Base-by-base conservation (phyloP, 148 eudicot genomes). In the Rhododendron molle region DNA sequence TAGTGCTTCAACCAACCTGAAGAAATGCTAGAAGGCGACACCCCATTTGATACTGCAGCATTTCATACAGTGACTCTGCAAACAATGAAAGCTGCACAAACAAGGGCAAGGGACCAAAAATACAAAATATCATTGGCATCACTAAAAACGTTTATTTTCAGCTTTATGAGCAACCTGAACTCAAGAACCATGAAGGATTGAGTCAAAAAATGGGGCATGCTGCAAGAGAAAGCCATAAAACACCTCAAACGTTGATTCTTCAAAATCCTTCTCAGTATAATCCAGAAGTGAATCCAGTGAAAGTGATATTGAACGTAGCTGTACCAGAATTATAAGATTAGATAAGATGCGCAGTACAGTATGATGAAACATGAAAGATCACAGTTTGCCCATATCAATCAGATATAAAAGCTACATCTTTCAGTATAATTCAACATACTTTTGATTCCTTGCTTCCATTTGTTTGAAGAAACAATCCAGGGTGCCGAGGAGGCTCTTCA, bases 11-110 rank as follows among this genome's bases (percentile, higher is more conserved):
- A 62, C 86, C 28, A 74, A 95, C 99, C 99, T 97, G 95, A 84
- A 97, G 93, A 91, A 97, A 97, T 47, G 88, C 77, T 54, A 95
- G 89, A 38, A 95, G 88, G 76, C 94, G 95, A 86, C 86, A 90
- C 65, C 95, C 98, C 99, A 97, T 97, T 88, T 95, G 91, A 88
- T 89, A 94, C 85, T 97, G 98, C 85, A 97, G 98, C 99, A 97
- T 97, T 91, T 97, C 99, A 84, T 94, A 92, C 21, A 97, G 86
- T n/a, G 98, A 91, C 85, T 97, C 99, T 6, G 99, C 99, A 90
- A 97, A 95, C 21, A 97, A 81, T 28, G 98, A 97, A 81, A 97
- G 90, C 99, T 97, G 93, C 91, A 88, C 87, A 84, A 83, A 78
- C 65, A 32, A 83, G 8, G 71, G 32, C 46, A 11, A 32, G 44